A percentile compares a stretch with the other conserved stretches of the same genome.
Conservation (phyloP, 805 yeast species). For the Wickerhamiella cacticola region DNA sequence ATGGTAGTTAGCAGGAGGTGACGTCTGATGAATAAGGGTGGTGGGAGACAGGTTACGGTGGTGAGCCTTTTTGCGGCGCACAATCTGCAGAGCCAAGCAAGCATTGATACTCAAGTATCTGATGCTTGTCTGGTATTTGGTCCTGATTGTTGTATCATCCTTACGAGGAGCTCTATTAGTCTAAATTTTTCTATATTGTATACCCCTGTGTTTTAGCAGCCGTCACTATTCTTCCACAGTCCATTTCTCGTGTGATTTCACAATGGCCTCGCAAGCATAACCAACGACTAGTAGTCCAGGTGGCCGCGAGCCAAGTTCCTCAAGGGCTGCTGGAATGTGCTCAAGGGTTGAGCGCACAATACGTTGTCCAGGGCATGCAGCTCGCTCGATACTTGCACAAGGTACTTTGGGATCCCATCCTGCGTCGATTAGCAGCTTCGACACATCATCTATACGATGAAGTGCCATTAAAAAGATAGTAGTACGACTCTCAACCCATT, state of each 20-base stretch:
- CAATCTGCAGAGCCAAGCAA: no score
- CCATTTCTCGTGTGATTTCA: constrained; percentile 31
- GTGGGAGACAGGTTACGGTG: background rate
- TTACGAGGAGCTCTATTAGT: no score
- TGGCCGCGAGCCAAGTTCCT: constrained; percentile 72
- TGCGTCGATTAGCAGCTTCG: constrained; percentile 36
- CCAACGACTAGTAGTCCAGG: constrained; percentile 87
- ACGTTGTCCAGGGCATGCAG: constrained; percentile 87
- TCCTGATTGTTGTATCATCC: no score
- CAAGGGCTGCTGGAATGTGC: constrained; percentile 59
- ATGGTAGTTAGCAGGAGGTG: background rate
- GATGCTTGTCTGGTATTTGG: no score
- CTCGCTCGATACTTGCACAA: constrained; percentile 78
- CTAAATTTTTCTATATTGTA: no score
- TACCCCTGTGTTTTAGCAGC: no score
- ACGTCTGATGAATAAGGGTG: background rate
- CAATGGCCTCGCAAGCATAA: constrained; percentile 51
- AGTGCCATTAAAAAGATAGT: constrained; percentile 83
- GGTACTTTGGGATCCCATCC: constrained; percentile 65
- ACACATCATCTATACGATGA: constrained; percentile 44
- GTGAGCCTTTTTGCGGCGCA: no score
- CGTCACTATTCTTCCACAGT: constrained; percentile 38
- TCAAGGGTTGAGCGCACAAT: constrained; percentile 61
- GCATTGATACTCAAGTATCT: no score
- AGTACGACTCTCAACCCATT: constrained; percentile 58